Evolutionary conservation across 768 basidiomycete genomes (phyloP).

Genomic region (Rhodotorula sphaerocarpa): DNA sequence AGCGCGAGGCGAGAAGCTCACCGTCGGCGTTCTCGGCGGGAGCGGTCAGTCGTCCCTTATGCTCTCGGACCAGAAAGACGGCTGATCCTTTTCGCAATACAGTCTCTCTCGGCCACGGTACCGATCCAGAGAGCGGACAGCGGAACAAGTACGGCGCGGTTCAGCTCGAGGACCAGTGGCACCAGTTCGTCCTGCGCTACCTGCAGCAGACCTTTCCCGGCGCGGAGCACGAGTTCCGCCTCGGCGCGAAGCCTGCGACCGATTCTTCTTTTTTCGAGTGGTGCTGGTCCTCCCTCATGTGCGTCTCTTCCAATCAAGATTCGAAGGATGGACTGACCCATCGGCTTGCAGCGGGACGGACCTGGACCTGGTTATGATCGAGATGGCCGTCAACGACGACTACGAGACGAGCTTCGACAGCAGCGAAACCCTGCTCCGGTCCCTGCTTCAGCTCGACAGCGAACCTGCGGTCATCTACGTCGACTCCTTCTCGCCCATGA

Average conservation of each 20-base stretch:
- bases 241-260: constrained; percentile 10
- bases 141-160: constrained; percentile 10
- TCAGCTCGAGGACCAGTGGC: not conserved
- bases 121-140: not conserved
- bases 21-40: constrained; percentile 4
- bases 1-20: not conserved
- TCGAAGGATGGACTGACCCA: not conserved
- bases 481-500: not conserved
- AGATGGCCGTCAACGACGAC: constrained; percentile 17
- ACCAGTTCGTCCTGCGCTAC: not conserved
- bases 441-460: not conserved
- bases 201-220: not conserved
- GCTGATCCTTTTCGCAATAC: not conserved
- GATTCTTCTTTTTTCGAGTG: constrained; percentile 9
- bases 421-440: not conserved
- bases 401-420: not conserved
- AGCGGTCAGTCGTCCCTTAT: not conserved
- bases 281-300: constrained; percentile 9
- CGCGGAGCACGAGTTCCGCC: not conserved
- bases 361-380: constrained; percentile 8
- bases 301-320: too few species aligned
- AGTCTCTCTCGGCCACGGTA: constrained; percentile 7
- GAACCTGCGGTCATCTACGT: not conserved
- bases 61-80: too few species aligned
- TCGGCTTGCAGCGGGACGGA: not conserved